These are phyloP conservation scores for Puccinia novopanici DNA, from an alignment of 1,284 basidiomycete species.

Conservation along the genomic window DNA sequence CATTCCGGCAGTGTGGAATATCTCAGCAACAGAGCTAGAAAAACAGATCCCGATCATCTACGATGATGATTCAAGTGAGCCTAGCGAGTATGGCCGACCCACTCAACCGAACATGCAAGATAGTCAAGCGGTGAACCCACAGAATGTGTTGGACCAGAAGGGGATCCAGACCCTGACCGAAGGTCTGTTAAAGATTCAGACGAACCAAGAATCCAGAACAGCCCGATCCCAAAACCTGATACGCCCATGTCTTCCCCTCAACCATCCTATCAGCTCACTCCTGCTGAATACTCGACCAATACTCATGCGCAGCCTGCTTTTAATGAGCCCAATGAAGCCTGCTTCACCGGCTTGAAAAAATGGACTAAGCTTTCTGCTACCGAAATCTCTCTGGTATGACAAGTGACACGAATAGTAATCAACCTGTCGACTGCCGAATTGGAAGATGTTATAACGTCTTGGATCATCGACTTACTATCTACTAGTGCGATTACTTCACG, in stretches of 20 bases:
- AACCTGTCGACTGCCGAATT: not conserved
- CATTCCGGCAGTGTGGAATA: slow-evolving; percentile 48
- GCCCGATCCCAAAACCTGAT: slow-evolving; percentile 19
- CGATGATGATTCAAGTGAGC: slow-evolving; percentile 44
- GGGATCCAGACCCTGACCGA: slow-evolving; percentile 40
- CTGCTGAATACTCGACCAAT: slow-evolving; percentile 9
- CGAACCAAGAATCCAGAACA: slow-evolving; percentile 6
- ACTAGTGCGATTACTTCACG: slow-evolving; percentile 39
- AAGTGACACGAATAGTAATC: not conserved
- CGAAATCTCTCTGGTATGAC: not conserved
- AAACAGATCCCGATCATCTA: slow-evolving; percentile 50
- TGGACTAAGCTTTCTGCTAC: slow-evolving; percentile 26
- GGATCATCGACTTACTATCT: slow-evolving; percentile 47
- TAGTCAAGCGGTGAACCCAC: not conserved
- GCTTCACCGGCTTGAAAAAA: slow-evolving; percentile 40
- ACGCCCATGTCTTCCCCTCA: slow-evolving; percentile 49
- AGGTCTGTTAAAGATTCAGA: slow-evolving; percentile 36
- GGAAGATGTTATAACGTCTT: slow-evolving; percentile 40
- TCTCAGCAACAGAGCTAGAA: slow-evolving; percentile 35
- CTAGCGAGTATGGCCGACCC: slow-evolving; percentile 30
- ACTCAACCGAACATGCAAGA: not conserved
- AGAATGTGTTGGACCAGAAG: slow-evolving; percentile 32
- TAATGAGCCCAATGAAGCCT: slow-evolving; percentile 3
- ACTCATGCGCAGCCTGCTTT: slow-evolving; percentile 2
- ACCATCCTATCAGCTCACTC: slow-evolving; percentile 21